phyloP scores from a whole-genome alignment of 1,284 basidiomycete species.

The Boletus semigastroideus region DNA sequence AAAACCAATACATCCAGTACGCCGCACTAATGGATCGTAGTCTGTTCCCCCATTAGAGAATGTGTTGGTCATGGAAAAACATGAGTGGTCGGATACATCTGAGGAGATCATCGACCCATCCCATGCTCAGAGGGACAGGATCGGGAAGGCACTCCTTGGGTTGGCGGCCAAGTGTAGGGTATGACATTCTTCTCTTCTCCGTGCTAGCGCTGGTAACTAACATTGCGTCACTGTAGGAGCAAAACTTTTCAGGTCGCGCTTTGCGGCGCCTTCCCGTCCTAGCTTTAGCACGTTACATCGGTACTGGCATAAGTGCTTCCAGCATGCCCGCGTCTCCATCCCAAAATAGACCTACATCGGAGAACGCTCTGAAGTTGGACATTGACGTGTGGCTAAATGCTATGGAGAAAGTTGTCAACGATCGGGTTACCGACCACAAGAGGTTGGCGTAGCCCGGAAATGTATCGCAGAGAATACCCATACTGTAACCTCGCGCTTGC shows the following conservation, averaged over 20 bases:
- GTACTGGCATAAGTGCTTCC: conserved; percentile 38
- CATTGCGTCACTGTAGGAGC: conserved; percentile 36
- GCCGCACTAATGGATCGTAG: conserved; percentile 37
- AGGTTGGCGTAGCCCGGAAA: conserved; percentile 23
- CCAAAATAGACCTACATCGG: conserved; percentile 9
- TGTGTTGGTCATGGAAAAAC: conserved; percentile 53
- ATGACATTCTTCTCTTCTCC: conserved; percentile 12
- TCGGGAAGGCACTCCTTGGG: conserved; percentile 59
- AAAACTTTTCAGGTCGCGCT: conserved; percentile 88
- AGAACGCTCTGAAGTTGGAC: conserved; percentile 35
- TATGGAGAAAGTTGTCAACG: conserved; percentile 70
- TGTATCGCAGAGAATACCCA: neutral
- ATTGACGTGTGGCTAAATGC: conserved; percentile 73
- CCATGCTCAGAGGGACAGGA: conserved; percentile 39
- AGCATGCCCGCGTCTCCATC: conserved; percentile 9
- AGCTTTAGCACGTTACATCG: conserved; percentile 83
- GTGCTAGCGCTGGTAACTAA: conserved; percentile 2
- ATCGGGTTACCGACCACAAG: conserved; percentile 53
- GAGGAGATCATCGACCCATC: conserved; percentile 5
- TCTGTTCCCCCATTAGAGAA: conserved; percentile 60
- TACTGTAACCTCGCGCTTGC: neutral
- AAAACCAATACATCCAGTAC: neutral
- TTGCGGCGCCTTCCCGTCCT: conserved; percentile 89
- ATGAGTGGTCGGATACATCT: conserved; percentile 10
- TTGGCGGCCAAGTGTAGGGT: conserved; percentile 78